Evolutionary conservation across 768 basidiomycete genomes (phyloP).

Genomic region (Rhodotorula diobovata): DNA sequence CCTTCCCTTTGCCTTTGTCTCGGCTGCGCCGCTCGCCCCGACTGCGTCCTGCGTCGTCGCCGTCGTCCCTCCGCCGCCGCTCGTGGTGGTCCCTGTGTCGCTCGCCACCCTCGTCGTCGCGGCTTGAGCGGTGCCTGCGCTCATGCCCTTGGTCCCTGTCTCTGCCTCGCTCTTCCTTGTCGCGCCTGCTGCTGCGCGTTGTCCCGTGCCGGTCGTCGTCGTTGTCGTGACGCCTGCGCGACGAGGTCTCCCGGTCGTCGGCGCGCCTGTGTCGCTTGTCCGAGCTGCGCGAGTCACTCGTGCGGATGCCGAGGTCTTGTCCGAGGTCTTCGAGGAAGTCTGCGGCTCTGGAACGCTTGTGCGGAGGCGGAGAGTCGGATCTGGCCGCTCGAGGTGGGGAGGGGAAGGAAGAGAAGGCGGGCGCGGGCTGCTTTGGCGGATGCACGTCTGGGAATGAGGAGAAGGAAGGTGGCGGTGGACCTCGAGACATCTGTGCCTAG

Average conservation of each 20-base stretch:
- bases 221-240: neutral
- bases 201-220: neutral
- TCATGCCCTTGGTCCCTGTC: neutral
- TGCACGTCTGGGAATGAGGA: slow-evolving; percentile 18
- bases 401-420: slow-evolving; percentile 27
- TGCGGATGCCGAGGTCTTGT: neutral
- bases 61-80: neutral
- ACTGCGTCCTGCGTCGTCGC: too few relatives aligned
- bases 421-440: neutral
- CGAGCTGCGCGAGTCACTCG: neutral
- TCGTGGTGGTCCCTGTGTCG: neutral
- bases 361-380: neutral
- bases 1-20: neutral
- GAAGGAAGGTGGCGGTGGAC: slow-evolving; percentile 18
- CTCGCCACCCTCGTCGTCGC: slow-evolving; percentile 4
- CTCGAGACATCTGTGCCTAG: neutral
- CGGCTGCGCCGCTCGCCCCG: neutral
- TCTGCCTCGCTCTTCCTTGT: neutral
- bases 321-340: slow-evolving; percentile 28
- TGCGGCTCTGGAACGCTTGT: neutral
- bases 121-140: neutral
- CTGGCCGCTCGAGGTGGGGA: slow-evolving; percentile 7
- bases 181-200: neutral
- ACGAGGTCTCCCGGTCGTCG: neutral
- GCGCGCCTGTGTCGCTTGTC: neutral